These are phyloP conservation scores for Laguncularia racemosa DNA, from an alignment of 345 rosid genomes.

Conservation along the genomic window DNA sequence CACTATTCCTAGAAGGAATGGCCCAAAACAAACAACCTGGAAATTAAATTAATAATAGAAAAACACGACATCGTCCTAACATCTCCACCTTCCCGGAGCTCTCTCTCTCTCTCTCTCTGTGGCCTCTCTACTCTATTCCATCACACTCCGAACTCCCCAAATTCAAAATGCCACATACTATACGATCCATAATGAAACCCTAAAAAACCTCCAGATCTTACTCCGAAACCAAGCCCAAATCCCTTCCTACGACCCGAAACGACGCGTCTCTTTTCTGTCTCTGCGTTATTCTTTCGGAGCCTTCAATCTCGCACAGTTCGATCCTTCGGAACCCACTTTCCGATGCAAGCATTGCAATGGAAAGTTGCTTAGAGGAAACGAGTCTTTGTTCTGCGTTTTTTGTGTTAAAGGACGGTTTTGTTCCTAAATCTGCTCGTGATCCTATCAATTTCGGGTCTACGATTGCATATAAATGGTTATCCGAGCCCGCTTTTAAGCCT, in stretches of 20 bases:
- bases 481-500: too few relatives aligned
- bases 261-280: conserved; percentile 24
- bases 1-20: too few relatives aligned
- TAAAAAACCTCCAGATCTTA: conserved; percentile 48
- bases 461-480: conserved; percentile 54
- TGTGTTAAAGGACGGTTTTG: conserved; percentile 48
- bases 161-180: conserved; percentile 39
- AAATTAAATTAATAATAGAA: too few relatives aligned
- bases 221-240: conserved; percentile 56
- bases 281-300: conserved; percentile 38
- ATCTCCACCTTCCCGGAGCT: neutral
- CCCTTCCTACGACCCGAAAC: conserved; percentile 41
- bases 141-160: conserved; percentile 4
- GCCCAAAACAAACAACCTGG: too few relatives aligned
- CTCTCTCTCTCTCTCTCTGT: too few relatives aligned
- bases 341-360: conserved; percentile 71
- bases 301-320: conserved; percentile 40
- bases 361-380: conserved; percentile 47
- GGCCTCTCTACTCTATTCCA: too few relatives aligned
- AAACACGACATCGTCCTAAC: neutral
- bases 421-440: conserved; percentile 34
- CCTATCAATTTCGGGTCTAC: conserved; percentile 63
- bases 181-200: conserved; percentile 50
- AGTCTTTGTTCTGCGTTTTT: conserved; percentile 67
- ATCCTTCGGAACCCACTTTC: conserved; percentile 52